Conservation (phyloP, 108 stramenopile species). For the Fistulifera solaris region DNA sequence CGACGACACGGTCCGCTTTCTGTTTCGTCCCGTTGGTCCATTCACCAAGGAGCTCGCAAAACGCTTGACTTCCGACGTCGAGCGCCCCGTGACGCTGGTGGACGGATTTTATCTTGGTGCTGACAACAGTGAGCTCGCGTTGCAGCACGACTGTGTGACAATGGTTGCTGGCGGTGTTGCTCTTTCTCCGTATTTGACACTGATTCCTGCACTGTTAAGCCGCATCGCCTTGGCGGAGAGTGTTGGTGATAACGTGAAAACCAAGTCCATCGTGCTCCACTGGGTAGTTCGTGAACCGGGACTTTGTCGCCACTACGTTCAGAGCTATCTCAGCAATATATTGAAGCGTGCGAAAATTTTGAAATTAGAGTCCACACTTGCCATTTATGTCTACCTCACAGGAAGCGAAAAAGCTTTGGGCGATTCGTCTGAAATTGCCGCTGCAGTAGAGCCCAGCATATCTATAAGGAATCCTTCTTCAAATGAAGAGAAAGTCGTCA, state of each 20-base stretch:
- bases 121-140: background rate
- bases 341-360: too few relatives aligned
- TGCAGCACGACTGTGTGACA: conserved; percentile 10
- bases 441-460: too few relatives aligned
- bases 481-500: too few relatives aligned
- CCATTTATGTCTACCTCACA: too few relatives aligned
- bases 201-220: conserved; percentile 5
- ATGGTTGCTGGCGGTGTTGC: conserved; percentile 13
- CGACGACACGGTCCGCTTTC: conserved; percentile 5
- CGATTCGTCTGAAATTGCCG: too few relatives aligned
- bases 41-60: conserved; percentile 10
- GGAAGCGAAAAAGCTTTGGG: too few relatives aligned
- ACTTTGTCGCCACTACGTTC: background rate
- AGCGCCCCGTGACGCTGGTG: conserved; percentile 3
- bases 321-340: too few relatives aligned
- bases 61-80: conserved; percentile 1
- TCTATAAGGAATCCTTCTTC: too few relatives aligned
- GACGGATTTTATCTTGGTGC: conserved; percentile 6
- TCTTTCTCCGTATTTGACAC: conserved; percentile 7
- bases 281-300: conserved; percentile 1
- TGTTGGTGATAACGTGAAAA: background rate
- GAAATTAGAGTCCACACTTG: too few relatives aligned
- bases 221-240: background rate
- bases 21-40: conserved; percentile 7
- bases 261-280: background rate